Conservation (phyloP, 2,329 filamentous ascomycete species). For the Gaeumannomyces sp. region DNA sequence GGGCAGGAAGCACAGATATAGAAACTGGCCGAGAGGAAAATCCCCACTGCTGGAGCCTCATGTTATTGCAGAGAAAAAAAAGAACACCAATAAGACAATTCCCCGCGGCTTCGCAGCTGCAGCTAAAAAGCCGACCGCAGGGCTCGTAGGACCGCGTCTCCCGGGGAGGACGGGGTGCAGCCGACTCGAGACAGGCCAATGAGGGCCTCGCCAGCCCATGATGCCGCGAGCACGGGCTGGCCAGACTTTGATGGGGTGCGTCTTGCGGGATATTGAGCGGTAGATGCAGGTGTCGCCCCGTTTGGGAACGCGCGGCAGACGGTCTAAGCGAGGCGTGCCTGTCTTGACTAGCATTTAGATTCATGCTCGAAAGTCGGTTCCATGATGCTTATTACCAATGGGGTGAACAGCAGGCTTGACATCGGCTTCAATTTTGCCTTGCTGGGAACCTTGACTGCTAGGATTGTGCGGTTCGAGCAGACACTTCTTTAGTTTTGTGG, state of each 20-base stretch:
- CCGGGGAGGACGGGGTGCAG: background rate
- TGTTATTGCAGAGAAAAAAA: background rate
- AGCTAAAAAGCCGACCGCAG: background rate
- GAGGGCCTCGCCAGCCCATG: background rate
- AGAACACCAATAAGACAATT: background rate
- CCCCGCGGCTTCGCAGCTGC: background rate
- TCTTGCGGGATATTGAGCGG: too few species aligned
- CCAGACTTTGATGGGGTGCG: background rate
- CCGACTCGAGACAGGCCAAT: background rate
- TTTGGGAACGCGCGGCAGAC: background rate
- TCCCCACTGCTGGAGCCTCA: background rate
- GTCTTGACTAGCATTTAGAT: background rate
- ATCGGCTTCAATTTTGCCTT: too few species aligned
- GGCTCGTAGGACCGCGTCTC: background rate
- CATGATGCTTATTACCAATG: too few species aligned
- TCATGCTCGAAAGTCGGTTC: too few species aligned
- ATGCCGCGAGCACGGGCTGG: background rate
- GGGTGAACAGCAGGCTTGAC: too few species aligned
- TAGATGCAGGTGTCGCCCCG: background rate
- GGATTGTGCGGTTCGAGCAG: too few species aligned
- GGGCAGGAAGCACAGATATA: background rate
- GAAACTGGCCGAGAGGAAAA: background rate
- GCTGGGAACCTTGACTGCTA: too few species aligned
- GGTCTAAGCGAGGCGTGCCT: background rate
- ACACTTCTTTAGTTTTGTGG: too few species aligned